These are phyloP conservation scores for Erysimum cheiri DNA, from an alignment of 441 rosid species.

Conservation along the genomic window DNA sequence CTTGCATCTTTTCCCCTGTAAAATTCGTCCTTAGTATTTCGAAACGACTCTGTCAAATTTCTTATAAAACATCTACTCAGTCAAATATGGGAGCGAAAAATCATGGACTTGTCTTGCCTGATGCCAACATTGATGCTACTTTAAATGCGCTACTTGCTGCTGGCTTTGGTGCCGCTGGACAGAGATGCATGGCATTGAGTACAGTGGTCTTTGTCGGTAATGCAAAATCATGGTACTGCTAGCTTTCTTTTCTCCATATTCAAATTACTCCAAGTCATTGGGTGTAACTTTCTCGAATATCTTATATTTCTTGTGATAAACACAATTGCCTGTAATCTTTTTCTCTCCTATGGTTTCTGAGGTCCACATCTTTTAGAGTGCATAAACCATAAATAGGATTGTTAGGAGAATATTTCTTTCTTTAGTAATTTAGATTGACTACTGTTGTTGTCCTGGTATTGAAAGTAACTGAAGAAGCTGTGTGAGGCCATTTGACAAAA, in stretches of 20 bases:
- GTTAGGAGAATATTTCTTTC: neutral
- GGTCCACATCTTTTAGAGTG: neutral
- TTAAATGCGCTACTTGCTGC: conserved; percentile 89
- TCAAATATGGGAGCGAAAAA: conserved; percentile 98
- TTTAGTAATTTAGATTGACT: neutral
- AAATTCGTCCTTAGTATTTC: conserved; percentile 8
- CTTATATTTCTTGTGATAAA: neutral
- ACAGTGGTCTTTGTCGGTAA: conserved; percentile 86
- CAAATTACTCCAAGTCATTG: conserved; percentile 1
- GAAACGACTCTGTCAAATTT: neutral
- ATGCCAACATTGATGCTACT: conserved; percentile 80
- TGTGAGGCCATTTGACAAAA: neutral
- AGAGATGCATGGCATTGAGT: conserved; percentile 98
- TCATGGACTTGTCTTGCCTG: conserved; percentile 86
- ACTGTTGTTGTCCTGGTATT: neutral
- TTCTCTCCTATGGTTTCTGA: neutral
- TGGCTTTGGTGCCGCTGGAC: conserved; percentile 99
- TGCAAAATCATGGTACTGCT: conserved; percentile 69
- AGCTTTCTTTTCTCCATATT: conserved; percentile 3
- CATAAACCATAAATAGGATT: conserved; percentile 5
- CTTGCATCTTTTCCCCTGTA: conserved; percentile 8
- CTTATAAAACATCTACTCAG: conserved; percentile 45
- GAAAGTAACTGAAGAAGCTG: conserved; percentile 13
- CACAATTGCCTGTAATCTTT: conserved; percentile 1
- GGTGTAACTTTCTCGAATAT: conserved; percentile 4